Evolutionary conservation across 1,284 basidiomycete species (phyloP).

Genomic region (Heliocybe sulcata): DNA sequence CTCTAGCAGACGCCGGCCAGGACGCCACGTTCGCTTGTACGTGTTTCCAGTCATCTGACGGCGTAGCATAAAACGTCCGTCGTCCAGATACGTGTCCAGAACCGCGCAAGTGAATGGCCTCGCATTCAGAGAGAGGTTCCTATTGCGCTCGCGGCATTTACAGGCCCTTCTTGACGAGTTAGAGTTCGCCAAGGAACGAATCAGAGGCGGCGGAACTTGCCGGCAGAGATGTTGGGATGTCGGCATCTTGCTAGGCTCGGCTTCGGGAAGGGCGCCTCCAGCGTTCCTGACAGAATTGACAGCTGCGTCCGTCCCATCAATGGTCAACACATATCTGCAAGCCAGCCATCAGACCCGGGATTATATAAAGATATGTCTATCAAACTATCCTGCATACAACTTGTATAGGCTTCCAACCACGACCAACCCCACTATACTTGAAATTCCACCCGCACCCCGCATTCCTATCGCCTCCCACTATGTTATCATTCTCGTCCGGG

Average conservation of each 20-base stretch:
- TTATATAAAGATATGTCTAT: background rate
- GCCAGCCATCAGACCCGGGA: background rate
- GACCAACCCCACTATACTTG: too few relatives aligned
- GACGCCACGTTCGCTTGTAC: background rate
- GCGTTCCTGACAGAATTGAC: background rate
- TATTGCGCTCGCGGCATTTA: too few relatives aligned
- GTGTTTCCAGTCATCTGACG: background rate
- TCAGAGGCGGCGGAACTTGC: background rate
- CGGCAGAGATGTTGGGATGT: background rate
- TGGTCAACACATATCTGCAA: background rate
- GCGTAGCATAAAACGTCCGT: too few relatives aligned
- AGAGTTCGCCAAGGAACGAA: background rate
- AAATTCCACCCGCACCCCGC: too few relatives aligned
- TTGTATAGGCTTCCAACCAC: too few relatives aligned
- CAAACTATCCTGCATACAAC: background rate
- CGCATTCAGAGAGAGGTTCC: too few relatives aligned
- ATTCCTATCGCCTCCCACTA: background rate
- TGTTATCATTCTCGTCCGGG: constrained; percentile 1
- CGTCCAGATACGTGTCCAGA: too few relatives aligned
- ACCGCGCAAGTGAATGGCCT: too few relatives aligned
- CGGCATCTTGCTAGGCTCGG: background rate
- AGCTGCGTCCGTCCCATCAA: background rate
- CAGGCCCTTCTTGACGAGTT: too few relatives aligned
- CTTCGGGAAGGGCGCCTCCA: background rate
- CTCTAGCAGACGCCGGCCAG: background rate